Evolutionary conservation across 441 rosid genomes (phyloP).

Genomic region (Pelargonium fulgidum): DNA sequence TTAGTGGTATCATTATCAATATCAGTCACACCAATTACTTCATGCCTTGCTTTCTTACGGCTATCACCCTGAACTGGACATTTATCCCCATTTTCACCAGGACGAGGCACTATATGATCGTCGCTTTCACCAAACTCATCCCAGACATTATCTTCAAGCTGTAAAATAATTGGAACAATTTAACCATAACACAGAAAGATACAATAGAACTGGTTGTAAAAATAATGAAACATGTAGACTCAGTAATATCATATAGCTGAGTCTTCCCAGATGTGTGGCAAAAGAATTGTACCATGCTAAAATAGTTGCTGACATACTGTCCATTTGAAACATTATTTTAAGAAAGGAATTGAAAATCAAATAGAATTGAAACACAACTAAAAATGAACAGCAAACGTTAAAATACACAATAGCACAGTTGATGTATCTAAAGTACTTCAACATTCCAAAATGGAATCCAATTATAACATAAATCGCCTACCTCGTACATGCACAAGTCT

Average conservation of each 20-base stretch:
- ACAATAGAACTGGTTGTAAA: not conserved
- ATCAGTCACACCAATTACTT: constrained; percentile 30
- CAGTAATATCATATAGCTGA: no score
- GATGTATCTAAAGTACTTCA: no score
- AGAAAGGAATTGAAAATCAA: not conserved
- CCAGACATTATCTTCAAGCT: constrained; percentile 57
- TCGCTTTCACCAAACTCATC: constrained; percentile 46
- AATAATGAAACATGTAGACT: not conserved
- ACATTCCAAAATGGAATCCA: no score
- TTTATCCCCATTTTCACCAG: constrained; percentile 29
- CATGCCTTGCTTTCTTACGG: constrained; percentile 44
- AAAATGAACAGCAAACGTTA: not conserved
- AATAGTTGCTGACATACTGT: not conserved
- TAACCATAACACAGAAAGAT: constrained; percentile 16
- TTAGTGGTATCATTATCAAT: constrained; percentile 29
- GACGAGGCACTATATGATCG: constrained; percentile 71
- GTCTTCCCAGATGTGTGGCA: not conserved
- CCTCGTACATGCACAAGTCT: constrained; percentile 61
- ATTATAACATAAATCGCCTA: constrained; percentile 28
- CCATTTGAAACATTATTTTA: no score
- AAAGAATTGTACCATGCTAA: not conserved
- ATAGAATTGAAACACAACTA: not conserved
- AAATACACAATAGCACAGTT: constrained; percentile 4
- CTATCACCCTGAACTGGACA: constrained; percentile 31
- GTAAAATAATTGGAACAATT: constrained; percentile 23